A percentile compares a stretch with the other conserved stretches of the same genome.
phyloP scores from a whole-genome alignment of 139 green algal genomes.

The Auxenochlorella pyrenoidosa region DNA sequence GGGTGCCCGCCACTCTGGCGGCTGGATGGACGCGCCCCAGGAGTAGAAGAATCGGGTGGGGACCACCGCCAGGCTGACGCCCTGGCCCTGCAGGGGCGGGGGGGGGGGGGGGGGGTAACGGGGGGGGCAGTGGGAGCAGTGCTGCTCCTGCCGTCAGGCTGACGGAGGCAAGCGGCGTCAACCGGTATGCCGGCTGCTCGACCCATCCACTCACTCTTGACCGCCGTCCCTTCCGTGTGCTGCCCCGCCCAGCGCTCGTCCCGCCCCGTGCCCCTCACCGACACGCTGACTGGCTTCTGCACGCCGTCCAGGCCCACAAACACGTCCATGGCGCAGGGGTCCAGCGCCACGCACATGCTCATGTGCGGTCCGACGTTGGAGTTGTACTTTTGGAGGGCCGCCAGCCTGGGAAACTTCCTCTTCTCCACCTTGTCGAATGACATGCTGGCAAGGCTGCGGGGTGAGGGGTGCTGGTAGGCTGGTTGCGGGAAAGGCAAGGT shows the following conservation, averaged over 20 bases:
- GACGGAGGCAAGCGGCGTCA: not conserved
- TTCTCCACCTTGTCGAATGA: no score
- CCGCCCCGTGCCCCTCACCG: not conserved
- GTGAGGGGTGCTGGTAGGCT: not conserved
- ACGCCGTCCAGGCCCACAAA: conserved; percentile 1
- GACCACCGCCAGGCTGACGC: not conserved
- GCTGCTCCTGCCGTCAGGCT: no score
- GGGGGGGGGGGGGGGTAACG: not conserved
- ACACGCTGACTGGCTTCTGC: not conserved
- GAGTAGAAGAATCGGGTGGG: conserved; percentile 1
- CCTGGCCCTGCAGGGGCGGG: not conserved
- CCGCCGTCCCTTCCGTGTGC: not conserved
- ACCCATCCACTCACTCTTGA: no score
- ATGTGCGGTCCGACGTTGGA: not conserved
- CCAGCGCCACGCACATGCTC: not conserved
- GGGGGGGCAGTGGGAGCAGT: not conserved
- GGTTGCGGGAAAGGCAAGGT: not conserved
- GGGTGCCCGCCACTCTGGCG: not conserved
- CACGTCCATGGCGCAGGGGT: conserved; percentile 15
- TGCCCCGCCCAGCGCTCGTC: not conserved
- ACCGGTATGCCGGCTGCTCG: no score
- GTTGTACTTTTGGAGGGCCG: not conserved
- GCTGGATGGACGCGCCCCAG: not conserved
- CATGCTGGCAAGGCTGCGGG: not conserved
- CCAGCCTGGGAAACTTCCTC: not conserved